A percentile compares a stretch with the other conserved stretches of the same genome.
Conservation (phyloP, 306 rosid species). For the Cicer chorassanicum region DNA sequence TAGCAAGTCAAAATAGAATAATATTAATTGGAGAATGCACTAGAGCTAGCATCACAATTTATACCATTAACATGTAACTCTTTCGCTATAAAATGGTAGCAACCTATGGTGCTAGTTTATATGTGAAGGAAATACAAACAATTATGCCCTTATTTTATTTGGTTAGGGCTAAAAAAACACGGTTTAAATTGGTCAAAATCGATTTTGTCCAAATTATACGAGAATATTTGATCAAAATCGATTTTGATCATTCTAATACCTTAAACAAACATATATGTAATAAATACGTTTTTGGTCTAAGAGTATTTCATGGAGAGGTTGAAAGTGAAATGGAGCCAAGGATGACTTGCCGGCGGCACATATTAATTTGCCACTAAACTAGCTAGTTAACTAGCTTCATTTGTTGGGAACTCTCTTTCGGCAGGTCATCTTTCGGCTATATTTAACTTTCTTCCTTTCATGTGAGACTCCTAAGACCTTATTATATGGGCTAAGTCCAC, state of each 20-base stretch:
- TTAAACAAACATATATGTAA: no score
- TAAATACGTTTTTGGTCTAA: no score
- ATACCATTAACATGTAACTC: slow-evolving; percentile 14
- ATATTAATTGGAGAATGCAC: slow-evolving; percentile 3
- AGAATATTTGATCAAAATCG: no score
- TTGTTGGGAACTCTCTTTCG: neutral
- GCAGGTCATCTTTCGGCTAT: slow-evolving; percentile 50
- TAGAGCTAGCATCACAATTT: slow-evolving; percentile 27
- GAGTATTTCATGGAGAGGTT: no score
- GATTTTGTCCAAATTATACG: neutral
- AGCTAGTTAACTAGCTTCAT: neutral
- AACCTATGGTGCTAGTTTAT: neutral
- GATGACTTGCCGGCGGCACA: no score
- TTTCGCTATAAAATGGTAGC: slow-evolving; percentile 36
- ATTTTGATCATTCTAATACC: no score
- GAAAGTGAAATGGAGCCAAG: no score
- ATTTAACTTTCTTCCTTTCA: slow-evolving; percentile 44
- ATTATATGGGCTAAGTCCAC: no score
- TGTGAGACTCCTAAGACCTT: slow-evolving; percentile 42
- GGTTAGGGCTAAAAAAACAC: no score
- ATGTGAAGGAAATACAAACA: neutral
- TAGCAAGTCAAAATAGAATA: slow-evolving; percentile 10
- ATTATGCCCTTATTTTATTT: no score
- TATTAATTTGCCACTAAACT: neutral
- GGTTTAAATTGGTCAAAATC: neutral